Conservation (phyloP, 2,329 filamentous ascomycete species). For the Coniochaeta hoffmannii region DNA sequence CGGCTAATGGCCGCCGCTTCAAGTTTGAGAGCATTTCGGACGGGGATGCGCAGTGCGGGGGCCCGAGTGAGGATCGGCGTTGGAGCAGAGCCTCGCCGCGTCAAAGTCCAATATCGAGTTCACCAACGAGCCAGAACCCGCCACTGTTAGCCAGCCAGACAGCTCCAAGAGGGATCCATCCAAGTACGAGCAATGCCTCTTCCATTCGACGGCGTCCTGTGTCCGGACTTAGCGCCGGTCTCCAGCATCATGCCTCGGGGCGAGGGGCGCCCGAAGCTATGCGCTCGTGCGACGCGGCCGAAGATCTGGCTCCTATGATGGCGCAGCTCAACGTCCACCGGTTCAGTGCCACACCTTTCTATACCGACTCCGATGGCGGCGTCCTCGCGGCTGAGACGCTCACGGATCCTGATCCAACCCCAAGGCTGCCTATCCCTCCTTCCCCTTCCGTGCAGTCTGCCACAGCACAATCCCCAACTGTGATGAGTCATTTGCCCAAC, state of each 20-base stretch:
- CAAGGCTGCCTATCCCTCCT: conserved; percentile 1
- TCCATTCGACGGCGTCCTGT: neutral
- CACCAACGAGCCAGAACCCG: neutral
- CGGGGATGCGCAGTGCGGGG: neutral
- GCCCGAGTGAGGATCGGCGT: neutral
- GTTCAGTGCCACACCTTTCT: conserved; percentile 16
- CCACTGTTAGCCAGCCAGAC: neutral
- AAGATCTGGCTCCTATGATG: conserved; percentile 11
- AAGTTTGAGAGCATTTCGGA: conserved; percentile 17
- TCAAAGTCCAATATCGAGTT: neutral
- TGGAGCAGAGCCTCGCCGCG: neutral
- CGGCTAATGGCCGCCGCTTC: conserved; percentile 17
- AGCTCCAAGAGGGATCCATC: neutral
- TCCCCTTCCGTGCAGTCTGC: neutral
- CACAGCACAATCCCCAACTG: neutral
- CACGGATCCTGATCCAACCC: conserved; percentile 13
- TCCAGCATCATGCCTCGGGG: neutral
- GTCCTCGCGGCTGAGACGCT: conserved; percentile 16
- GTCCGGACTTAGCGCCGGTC: neutral
- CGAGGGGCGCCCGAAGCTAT: neutral
- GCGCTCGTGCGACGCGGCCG: neutral
- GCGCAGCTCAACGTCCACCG: conserved; percentile 10
- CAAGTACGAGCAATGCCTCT: neutral
- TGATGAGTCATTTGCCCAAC: neutral
- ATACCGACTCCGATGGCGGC: conserved; percentile 17